Evolutionary conservation across 2,329 filamentous ascomycete species (phyloP).

Genomic region (Penicillium brasilianum): DNA sequence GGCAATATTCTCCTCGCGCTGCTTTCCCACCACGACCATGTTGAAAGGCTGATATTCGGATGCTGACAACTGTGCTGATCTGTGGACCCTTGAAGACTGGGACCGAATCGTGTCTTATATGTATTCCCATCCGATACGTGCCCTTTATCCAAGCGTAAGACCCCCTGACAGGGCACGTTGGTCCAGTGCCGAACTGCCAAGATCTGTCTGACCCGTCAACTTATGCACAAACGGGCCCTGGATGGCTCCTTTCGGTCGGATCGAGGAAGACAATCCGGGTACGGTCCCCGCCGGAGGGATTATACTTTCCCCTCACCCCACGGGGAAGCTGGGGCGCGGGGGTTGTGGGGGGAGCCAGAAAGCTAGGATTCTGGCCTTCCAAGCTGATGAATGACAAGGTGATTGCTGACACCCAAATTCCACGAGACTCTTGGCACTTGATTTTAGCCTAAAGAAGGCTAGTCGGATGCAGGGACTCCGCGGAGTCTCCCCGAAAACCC

Average conservation of each 20-base stretch:
- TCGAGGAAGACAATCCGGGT: slow-evolving; percentile 12
- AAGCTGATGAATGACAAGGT: not conserved
- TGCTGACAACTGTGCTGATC: slow-evolving; percentile 13
- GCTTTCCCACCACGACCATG: slow-evolving; percentile 31
- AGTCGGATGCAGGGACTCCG: slow-evolving; percentile 10
- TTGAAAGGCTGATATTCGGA: slow-evolving; percentile 12
- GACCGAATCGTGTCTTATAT: slow-evolving; percentile 17
- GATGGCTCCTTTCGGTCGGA: not conserved
- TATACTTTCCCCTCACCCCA: slow-evolving; percentile 18
- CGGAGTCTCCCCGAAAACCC: slow-evolving; percentile 22
- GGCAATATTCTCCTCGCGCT: slow-evolving; percentile 32
- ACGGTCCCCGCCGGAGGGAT: slow-evolving; percentile 16
- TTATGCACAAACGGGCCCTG: not conserved
- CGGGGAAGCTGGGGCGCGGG: slow-evolving; percentile 10
- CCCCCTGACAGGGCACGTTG: not conserved
- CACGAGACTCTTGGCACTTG: slow-evolving; percentile 12
- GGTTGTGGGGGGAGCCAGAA: not conserved
- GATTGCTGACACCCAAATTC: not conserved
- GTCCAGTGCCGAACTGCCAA: not conserved
- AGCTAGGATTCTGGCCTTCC: not conserved
- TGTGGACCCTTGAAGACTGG: slow-evolving; percentile 10
- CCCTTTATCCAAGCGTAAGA: not conserved
- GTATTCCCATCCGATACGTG: slow-evolving; percentile 2
- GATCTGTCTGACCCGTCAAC: not conserved
- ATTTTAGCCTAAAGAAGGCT: slow-evolving; percentile 12